phyloP scores from a whole-genome alignment of 2,329 filamentous ascomycete species.

The Diaporthe eres region DNA sequence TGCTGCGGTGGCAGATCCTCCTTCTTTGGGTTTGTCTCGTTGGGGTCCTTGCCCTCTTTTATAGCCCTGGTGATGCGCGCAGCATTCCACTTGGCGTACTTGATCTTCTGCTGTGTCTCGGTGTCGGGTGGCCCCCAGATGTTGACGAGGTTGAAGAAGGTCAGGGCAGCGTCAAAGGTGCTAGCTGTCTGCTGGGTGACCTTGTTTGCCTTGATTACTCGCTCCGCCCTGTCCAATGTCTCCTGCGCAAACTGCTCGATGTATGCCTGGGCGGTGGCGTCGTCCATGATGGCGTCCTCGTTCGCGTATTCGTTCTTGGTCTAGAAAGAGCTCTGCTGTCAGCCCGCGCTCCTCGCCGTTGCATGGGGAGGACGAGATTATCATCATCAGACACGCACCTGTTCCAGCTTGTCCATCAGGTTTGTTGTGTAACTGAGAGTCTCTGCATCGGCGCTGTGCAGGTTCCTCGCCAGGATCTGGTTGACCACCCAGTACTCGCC shows the following conservation, averaged over 20 bases:
- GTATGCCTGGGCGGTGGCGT: slow-evolving; percentile 88
- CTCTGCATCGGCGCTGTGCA: slow-evolving; percentile 85
- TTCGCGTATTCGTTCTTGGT: slow-evolving; percentile 80
- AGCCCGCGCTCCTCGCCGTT: background rate
- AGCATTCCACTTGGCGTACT: slow-evolving; percentile 97
- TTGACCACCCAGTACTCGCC: slow-evolving; percentile 95
- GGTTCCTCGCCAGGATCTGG: slow-evolving; percentile 84
- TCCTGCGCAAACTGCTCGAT: slow-evolving; percentile 95
- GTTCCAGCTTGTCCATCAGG: slow-evolving; percentile 93
- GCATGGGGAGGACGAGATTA: too few relatives aligned
- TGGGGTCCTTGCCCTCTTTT: slow-evolving; percentile 92
- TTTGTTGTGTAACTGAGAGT: slow-evolving; percentile 84
- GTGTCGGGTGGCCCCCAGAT: slow-evolving; percentile 85
- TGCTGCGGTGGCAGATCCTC: slow-evolving; percentile 65
- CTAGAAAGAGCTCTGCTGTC: slow-evolving; percentile 52
- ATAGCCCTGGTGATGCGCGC: slow-evolving; percentile 91
- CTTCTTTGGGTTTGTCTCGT: slow-evolving; percentile 85
- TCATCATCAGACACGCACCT: slow-evolving; percentile 60
- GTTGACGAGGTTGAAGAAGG: slow-evolving; percentile 89
- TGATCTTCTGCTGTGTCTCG: slow-evolving; percentile 88
- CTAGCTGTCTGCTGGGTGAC: slow-evolving; percentile 94
- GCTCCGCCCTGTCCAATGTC: slow-evolving; percentile 87
- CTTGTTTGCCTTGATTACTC: slow-evolving; percentile 84
- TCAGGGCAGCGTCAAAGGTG: slow-evolving; percentile 92
- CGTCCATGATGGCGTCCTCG: slow-evolving; percentile 89